Percentiles rank a stretch among this genome's conserved stretches.
phyloP scores from a whole-genome alignment of 805 yeast genomes.

The Starmerella bombicola region DNA sequence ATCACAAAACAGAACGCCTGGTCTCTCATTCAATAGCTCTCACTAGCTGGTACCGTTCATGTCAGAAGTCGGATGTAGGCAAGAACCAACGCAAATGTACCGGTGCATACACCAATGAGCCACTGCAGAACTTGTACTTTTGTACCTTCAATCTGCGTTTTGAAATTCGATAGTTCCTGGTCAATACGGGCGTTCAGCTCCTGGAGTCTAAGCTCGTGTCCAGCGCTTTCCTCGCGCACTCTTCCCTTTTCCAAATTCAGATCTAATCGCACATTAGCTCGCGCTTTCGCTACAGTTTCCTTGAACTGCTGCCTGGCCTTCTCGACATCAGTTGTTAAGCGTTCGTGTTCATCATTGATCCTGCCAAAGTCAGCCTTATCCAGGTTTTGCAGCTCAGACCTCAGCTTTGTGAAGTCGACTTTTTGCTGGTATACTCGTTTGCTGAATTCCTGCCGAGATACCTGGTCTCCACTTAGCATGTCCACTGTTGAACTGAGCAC shows the following conservation, averaged over 20 bases:
- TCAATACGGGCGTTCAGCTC: slow-evolving; percentile 92
- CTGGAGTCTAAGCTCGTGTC: slow-evolving; percentile 83
- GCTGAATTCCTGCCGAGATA: slow-evolving; percentile 71
- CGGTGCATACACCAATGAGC: slow-evolving; percentile 96
- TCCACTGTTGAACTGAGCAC: slow-evolving; percentile 73
- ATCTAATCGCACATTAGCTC: slow-evolving; percentile 83
- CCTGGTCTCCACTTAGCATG: slow-evolving; percentile 61
- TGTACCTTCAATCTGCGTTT: slow-evolving; percentile 86
- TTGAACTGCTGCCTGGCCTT: slow-evolving; percentile 70
- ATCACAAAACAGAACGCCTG: no score
- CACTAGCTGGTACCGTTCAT: no score
- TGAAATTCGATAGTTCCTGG: slow-evolving; percentile 88
- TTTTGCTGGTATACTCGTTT: slow-evolving; percentile 88
- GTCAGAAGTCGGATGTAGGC: slow-evolving; percentile 81
- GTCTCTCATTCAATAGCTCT: no score
- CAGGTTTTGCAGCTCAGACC: slow-evolving; percentile 79
- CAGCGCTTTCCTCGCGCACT: slow-evolving; percentile 84
- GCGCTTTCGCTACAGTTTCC: slow-evolving; percentile 82
- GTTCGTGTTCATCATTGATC: slow-evolving; percentile 76
- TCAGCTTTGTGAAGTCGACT: slow-evolving; percentile 88
- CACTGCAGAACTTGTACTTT: slow-evolving; percentile 97
- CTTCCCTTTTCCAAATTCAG: slow-evolving; percentile 89
- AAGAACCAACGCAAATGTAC: slow-evolving; percentile 86
- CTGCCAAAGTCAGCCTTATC: slow-evolving; percentile 77
- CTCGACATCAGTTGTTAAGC: slow-evolving; percentile 71